phyloP scores from a whole-genome alignment of 78 protist genomes.

The Dictyostelium purpureum region DNA sequence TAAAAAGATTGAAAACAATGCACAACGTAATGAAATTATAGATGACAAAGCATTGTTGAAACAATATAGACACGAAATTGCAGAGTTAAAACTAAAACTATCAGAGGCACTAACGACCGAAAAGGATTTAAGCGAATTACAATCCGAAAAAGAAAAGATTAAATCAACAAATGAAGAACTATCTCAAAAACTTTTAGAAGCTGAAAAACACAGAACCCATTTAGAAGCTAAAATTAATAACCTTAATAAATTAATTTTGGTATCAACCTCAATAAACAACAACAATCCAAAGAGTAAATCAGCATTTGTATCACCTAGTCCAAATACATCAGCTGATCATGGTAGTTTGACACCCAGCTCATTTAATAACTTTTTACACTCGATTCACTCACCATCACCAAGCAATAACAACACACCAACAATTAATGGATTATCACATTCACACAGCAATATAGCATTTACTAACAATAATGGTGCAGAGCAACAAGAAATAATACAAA shows the following conservation, averaged over 20 bases:
- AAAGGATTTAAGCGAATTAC: background rate
- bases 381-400: background rate
- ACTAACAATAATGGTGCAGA: background rate
- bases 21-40: constrained; percentile 86
- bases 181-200: constrained; percentile 1
- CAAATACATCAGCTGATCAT: background rate
- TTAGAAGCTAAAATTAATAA: constrained; percentile 72
- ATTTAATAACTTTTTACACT: background rate
- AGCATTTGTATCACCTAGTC: constrained; percentile 6
- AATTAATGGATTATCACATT: background rate
- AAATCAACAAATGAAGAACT: constrained; percentile 11
- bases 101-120: constrained; percentile 19
- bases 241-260: constrained; percentile 59
- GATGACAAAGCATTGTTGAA: constrained; percentile 64
- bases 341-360: constrained; percentile 10
- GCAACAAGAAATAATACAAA: background rate
- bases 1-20: constrained; percentile 84
- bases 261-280: background rate
- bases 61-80: constrained; percentile 72
- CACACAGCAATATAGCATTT: background rate
- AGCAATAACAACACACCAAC: background rate
- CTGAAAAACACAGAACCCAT: constrained; percentile 30
- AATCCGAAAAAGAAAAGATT: constrained; percentile 42
- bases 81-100: constrained; percentile 55
- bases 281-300: background rate